phyloP scores from a whole-genome alignment of 176 grass and related monocot species.

The Oryza nivara region DNA sequence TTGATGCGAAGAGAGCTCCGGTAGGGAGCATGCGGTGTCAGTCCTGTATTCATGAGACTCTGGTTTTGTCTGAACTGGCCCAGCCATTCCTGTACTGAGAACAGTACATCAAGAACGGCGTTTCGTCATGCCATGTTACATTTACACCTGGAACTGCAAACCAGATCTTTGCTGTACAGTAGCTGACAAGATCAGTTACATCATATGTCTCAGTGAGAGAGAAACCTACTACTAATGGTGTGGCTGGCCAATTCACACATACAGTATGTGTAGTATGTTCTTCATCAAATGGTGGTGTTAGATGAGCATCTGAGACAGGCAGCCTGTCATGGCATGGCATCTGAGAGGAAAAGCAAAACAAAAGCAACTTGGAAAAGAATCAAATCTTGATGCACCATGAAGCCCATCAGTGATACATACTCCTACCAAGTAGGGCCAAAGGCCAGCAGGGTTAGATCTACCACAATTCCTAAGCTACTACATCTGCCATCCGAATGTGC shows the following conservation, averaged over 20 bases:
- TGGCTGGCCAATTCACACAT: background rate
- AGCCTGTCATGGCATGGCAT: background rate
- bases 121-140: background rate
- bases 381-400: constrained; percentile 11
- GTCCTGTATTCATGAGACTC: background rate
- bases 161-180: background rate
- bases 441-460: constrained; percentile 43
- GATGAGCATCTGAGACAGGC: background rate
- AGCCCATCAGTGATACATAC: background rate
- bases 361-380: background rate
- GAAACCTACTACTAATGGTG: background rate
- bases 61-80: background rate
- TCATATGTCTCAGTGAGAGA: background rate
- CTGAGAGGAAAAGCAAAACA: background rate
- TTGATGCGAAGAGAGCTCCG: background rate
- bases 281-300: background rate
- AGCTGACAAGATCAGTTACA: background rate
- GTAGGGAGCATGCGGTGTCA: background rate
- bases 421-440: background rate
- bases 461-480: constrained; percentile 25
- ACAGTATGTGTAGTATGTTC: background rate
- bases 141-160: background rate
- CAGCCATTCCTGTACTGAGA: background rate
- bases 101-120: background rate
- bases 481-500: constrained; percentile 26